Conservation (phyloP, 2,329 filamentous ascomycete species). For the Hirsutella minnesotensis region DNA sequence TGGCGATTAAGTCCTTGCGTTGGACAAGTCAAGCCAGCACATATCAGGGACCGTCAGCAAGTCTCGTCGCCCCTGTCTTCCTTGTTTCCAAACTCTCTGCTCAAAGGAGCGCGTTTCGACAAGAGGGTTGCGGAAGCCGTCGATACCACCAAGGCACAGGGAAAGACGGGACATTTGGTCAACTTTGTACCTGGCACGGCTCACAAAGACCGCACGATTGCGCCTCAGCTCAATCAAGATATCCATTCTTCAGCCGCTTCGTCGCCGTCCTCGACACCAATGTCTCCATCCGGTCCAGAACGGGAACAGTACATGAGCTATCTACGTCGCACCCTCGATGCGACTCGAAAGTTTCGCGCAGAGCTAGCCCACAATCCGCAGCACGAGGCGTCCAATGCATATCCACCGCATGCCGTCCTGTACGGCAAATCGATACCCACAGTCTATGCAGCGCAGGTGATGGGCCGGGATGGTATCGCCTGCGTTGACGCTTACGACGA, state of each 20-base stretch:
- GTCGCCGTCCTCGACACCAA: slow-evolving; percentile 10
- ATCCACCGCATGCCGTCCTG: slow-evolving; percentile 72
- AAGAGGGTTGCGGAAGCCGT: slow-evolving; percentile 12
- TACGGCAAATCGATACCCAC: slow-evolving; percentile 84
- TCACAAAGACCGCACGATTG: slow-evolving; percentile 29
- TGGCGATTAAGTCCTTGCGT: slow-evolving; percentile 71
- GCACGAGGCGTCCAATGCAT: slow-evolving; percentile 55
- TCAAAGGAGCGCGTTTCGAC: slow-evolving; percentile 27
- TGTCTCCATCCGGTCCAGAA: slow-evolving; percentile 9
- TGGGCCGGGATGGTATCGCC: slow-evolving; percentile 60
- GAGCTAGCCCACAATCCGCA: slow-evolving; percentile 52
- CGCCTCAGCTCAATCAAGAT: slow-evolving; percentile 12
- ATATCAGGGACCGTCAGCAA: slow-evolving; percentile 23
- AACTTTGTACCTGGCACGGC: neutral
- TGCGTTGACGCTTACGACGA: slow-evolving; percentile 74
- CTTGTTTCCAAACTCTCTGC: slow-evolving; percentile 30
- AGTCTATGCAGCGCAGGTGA: slow-evolving; percentile 68
- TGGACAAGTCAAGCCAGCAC: slow-evolving; percentile 49
- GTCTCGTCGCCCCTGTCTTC: slow-evolving; percentile 33
- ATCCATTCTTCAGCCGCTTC: slow-evolving; percentile 4
- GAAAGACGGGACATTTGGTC: neutral
- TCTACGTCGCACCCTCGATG: slow-evolving; percentile 60
- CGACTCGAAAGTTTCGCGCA: slow-evolving; percentile 62
- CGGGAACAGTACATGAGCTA: slow-evolving; percentile 42
- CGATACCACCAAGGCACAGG: neutral